Percentiles rank a stretch among this genome's conserved stretches.
These are phyloP conservation scores for Cercophora samala DNA, from an alignment of 495 filamentous ascomycete genomes.

Conservation along the genomic window DNA sequence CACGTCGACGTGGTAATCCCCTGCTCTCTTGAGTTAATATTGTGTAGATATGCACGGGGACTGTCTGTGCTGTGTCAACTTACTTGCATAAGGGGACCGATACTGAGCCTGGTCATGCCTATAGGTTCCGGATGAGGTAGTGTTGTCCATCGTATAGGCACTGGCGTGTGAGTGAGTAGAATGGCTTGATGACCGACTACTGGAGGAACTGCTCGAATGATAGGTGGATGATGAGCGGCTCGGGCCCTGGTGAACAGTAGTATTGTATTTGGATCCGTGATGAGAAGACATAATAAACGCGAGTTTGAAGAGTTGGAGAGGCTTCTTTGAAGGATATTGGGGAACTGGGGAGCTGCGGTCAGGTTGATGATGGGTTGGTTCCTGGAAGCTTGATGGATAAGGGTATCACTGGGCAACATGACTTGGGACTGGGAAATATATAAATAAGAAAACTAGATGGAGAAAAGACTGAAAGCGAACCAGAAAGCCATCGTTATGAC, in stretches of 20 bases:
- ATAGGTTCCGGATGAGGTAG: constrained; percentile 10
- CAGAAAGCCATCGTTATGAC: background rate
- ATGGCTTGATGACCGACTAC: constrained; percentile 15
- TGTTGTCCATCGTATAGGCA: constrained; percentile 16
- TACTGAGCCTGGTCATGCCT: constrained; percentile 2
- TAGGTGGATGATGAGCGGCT: constrained; percentile 1
- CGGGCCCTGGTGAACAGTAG: constrained; percentile 16
- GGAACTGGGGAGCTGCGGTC: background rate
- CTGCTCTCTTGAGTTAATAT: background rate
- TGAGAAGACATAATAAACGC: constrained; percentile 19
- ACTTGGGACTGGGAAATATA: background rate
- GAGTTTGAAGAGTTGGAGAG: background rate
- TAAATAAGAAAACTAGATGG: background rate
- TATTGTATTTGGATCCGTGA: constrained; percentile 7
- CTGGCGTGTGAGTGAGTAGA: constrained; percentile 12
- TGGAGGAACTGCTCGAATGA: constrained; percentile 9
- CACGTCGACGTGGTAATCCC: constrained; percentile 6
- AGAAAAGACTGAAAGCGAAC: background rate
- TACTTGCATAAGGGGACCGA: constrained; percentile 19
- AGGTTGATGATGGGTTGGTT: background rate
- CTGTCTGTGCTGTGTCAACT: background rate
- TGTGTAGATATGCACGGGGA: background rate
- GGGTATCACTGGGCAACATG: background rate
- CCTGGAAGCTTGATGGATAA: background rate
- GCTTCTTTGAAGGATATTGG: background rate